These are phyloP conservation scores for Colletotrichum godetiae DNA, from an alignment of 2,329 filamentous ascomycete genomes.

Conservation along the genomic window DNA sequence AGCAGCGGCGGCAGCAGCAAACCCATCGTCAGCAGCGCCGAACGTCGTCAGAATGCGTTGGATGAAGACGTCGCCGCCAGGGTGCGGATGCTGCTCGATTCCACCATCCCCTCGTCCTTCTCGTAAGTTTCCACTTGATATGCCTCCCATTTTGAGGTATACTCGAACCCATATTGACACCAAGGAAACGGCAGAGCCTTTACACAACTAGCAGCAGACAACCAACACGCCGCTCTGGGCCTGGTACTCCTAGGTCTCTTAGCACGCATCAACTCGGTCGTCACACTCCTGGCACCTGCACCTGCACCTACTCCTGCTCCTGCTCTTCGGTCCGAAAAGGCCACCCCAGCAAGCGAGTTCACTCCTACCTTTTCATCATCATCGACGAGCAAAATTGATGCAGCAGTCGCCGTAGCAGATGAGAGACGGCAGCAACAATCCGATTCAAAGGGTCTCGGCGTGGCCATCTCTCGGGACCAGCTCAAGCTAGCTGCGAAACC, in stretches of 20 bases:
- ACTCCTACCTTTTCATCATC: neutral
- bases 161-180: neutral
- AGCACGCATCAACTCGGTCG: slow-evolving; percentile 64
- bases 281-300: slow-evolving; percentile 49
- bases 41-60: neutral
- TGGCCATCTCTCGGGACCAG: slow-evolving; percentile 43
- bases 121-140: slow-evolving; percentile 44
- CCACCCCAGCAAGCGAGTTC: neutral
- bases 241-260: slow-evolving; percentile 74
- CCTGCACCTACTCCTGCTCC: too few relatives aligned
- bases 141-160: too few relatives aligned
- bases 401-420: neutral
- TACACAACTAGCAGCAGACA: slow-evolving; percentile 76
- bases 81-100: slow-evolving; percentile 42
- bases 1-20: neutral
- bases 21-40: neutral
- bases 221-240: slow-evolving; percentile 78
- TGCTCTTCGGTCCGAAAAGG: neutral
- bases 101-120: slow-evolving; percentile 49
- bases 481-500: slow-evolving; percentile 1
- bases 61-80: slow-evolving; percentile 6
- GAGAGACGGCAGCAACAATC: slow-evolving; percentile 33
- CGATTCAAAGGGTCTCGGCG: slow-evolving; percentile 41
- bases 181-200: slow-evolving; percentile 62
- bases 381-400: neutral